Evolutionary conservation across 2,329 filamentous ascomycete genomes (phyloP).

Genomic region (Calonectria pauciramosa): DNA sequence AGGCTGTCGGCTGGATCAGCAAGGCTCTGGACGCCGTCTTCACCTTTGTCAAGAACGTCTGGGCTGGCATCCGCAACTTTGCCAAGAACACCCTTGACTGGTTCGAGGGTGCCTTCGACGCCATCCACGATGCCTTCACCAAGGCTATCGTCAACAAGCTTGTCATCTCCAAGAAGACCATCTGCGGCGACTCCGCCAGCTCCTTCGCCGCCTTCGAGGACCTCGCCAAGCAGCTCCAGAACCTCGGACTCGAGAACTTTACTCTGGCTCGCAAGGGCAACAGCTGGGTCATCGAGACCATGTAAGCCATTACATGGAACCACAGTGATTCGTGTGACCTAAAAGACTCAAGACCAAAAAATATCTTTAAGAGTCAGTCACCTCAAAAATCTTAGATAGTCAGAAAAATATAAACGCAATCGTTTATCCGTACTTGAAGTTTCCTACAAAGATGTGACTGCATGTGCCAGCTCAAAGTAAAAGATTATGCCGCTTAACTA

Average conservation of each 20-base stretch:
- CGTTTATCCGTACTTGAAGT: not conserved
- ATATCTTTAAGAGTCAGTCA: not conserved
- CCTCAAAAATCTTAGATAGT: not conserved
- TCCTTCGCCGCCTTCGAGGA: not conserved
- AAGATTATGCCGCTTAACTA: too few relatives aligned
- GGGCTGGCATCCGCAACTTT: not conserved
- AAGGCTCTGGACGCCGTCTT: not conserved
- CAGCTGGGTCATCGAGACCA: constrained; percentile 8
- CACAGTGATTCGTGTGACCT: not conserved
- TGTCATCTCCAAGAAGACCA: not conserved
- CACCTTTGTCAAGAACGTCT: not conserved
- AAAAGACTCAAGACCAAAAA: not conserved
- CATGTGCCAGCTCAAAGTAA: not conserved
- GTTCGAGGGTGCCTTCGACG: not conserved
- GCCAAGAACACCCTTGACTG: not conserved
- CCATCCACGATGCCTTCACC: not conserved
- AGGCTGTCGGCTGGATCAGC: not conserved
- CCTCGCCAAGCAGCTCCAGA: constrained; percentile 7
- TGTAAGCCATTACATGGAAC: not conserved
- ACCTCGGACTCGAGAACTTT: not conserved
- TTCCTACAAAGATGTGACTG: not conserved
- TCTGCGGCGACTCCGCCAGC: not conserved
- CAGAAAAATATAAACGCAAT: not conserved
- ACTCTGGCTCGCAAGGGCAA: constrained; percentile 6
- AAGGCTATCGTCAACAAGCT: not conserved